Evolutionary conservation across 2,329 filamentous ascomycete genomes (phyloP).

Genomic region (Cladophialophora bantiana): DNA sequence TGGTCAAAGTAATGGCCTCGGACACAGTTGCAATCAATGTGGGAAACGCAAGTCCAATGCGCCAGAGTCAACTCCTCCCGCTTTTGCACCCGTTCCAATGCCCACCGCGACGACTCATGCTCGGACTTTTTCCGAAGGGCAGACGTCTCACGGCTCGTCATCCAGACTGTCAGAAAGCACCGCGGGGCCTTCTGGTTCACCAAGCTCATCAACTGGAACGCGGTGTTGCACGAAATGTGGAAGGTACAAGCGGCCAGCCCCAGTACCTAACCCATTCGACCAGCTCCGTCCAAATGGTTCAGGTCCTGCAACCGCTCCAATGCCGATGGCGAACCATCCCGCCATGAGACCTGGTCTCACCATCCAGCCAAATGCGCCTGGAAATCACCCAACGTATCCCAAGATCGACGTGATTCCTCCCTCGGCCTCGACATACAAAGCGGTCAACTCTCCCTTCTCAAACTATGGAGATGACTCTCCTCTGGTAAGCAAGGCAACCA

Average conservation of each 20-base stretch:
- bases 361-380: slow-evolving; percentile 27
- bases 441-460: slow-evolving; percentile 24
- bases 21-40: slow-evolving; percentile 34
- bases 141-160: slow-evolving; percentile 28
- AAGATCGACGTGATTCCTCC: slow-evolving; percentile 38
- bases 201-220: slow-evolving; percentile 20
- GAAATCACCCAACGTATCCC: slow-evolving; percentile 26
- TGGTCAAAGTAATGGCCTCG: slow-evolving; percentile 17
- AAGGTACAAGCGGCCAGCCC: slow-evolving; percentile 29
- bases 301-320: slow-evolving; percentile 21
- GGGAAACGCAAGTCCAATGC: slow-evolving; percentile 32
- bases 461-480: slow-evolving; percentile 35
- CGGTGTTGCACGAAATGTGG: slow-evolving; percentile 33
- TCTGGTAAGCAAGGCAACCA: slow-evolving; percentile 26
- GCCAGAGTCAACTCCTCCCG: slow-evolving; percentile 7
- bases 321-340: slow-evolving; percentile 27
- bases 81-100: slow-evolving; percentile 6
- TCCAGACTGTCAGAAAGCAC: slow-evolving; percentile 26
- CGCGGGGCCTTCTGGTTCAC: slow-evolving; percentile 28
- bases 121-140: slow-evolving; percentile 25
- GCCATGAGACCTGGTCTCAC: slow-evolving; percentile 27
- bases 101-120: slow-evolving; percentile 14
- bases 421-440: slow-evolving; percentile 29
- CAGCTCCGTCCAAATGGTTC: slow-evolving; percentile 14
- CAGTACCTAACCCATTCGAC: slow-evolving; percentile 12